These are phyloP conservation scores for Saccharomycopsis amapae DNA, from an alignment of 805 yeast species.

Conservation along the genomic window DNA sequence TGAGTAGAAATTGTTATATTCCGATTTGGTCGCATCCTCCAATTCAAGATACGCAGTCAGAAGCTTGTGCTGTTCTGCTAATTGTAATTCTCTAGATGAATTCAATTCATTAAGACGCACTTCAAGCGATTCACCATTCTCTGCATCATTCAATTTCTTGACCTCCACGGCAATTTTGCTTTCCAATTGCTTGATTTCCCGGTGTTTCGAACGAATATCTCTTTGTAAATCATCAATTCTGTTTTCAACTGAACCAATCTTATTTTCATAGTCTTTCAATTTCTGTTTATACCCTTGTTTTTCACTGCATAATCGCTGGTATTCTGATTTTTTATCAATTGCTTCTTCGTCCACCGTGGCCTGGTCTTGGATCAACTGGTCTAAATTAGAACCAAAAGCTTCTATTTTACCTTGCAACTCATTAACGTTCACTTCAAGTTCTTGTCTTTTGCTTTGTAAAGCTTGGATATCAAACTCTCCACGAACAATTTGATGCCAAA, in stretches of 20 bases:
- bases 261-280: slow-evolving; percentile 24
- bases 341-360: not conserved
- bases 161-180: slow-evolving; percentile 31
- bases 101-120: slow-evolving; percentile 21
- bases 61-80: slow-evolving; percentile 20
- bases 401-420: slow-evolving; percentile 24
- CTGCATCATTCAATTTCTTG: slow-evolving; percentile 33
- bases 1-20: slow-evolving; percentile 13
- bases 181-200: slow-evolving; percentile 25
- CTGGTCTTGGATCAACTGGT: not conserved
- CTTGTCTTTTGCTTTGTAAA: slow-evolving; percentile 24
- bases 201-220: slow-evolving; percentile 16
- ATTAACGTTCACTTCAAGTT: slow-evolving; percentile 23
- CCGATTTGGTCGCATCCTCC: slow-evolving; percentile 9
- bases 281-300: slow-evolving; percentile 23
- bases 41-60: slow-evolving; percentile 23
- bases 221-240: slow-evolving; percentile 19
- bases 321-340: not conserved
- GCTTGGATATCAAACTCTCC: slow-evolving; percentile 25
- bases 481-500: slow-evolving; percentile 39
- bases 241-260: slow-evolving; percentile 23
- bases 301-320: not conserved
- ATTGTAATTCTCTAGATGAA: not conserved
- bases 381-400: not conserved
- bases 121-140: slow-evolving; percentile 32